Evolutionary conservation across 345 rosid genomes (phyloP).

Genomic region (Heritiera fomes): DNA sequence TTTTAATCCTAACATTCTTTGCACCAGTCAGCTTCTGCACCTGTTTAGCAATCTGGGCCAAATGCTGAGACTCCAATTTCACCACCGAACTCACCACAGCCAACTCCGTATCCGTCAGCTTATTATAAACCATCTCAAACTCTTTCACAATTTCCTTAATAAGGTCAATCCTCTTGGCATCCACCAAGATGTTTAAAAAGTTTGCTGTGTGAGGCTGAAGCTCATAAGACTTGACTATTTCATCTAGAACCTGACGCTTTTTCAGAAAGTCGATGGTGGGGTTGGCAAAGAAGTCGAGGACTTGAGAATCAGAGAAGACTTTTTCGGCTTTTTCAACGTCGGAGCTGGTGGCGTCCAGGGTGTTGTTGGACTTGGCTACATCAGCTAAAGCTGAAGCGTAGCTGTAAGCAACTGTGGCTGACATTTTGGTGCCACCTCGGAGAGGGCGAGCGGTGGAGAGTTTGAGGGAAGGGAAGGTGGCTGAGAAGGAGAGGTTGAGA

Average conservation of each 20-base stretch:
- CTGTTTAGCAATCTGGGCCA: conserved; percentile 88
- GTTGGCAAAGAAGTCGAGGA: conserved; percentile 56
- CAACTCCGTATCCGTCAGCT: conserved; percentile 67
- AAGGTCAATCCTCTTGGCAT: conserved; percentile 57
- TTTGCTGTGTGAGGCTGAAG: conserved; percentile 66
- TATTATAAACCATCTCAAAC: conserved; percentile 70
- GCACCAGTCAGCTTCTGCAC: conserved; percentile 91
- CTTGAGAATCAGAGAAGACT: conserved; percentile 57
- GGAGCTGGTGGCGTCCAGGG: conserved; percentile 62
- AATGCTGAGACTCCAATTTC: conserved; percentile 66
- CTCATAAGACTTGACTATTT: conserved; percentile 41
- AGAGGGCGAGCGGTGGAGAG: conserved; percentile 37
- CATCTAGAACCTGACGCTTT: conserved; percentile 62
- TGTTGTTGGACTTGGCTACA: conserved; percentile 59
- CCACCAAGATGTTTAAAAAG: conserved; percentile 68
- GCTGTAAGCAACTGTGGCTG: conserved; percentile 58
- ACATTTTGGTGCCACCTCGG: conserved; percentile 54
- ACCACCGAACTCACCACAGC: conserved; percentile 88
- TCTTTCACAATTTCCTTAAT: conserved; percentile 71
- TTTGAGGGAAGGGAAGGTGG: conserved; percentile 38
- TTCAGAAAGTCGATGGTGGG: conserved; percentile 53
- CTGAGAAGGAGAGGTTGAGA: conserved; percentile 47
- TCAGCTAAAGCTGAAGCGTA: conserved; percentile 85
- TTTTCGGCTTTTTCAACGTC: conserved; percentile 77
- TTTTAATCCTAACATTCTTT: conserved; percentile 84